Evolutionary conservation across 768 basidiomycete genomes (phyloP).

Genomic region (Russula olivacea): DNA sequence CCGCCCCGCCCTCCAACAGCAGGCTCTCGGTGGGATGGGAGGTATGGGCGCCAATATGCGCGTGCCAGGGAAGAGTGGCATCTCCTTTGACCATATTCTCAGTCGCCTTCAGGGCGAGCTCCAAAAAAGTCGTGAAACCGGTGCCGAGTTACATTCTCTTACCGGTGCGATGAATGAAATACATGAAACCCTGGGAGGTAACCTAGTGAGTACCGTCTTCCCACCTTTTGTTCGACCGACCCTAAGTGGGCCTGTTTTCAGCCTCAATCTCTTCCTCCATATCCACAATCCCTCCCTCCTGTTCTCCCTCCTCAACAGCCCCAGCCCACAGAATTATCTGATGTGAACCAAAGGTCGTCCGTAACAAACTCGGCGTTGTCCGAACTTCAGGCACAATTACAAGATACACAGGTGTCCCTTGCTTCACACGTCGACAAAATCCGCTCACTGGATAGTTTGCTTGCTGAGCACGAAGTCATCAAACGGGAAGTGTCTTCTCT

Average conservation of each 20-base stretch:
- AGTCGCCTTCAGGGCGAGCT: constrained; percentile 86
- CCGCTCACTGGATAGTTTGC: constrained; percentile 70
- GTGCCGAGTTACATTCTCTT: constrained; percentile 73
- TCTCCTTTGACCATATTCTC: constrained; percentile 90
- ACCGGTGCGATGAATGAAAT: constrained; percentile 83
- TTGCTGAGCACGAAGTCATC: constrained; percentile 80
- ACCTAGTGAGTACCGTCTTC: constrained; percentile 47
- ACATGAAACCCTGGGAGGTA: constrained; percentile 83
- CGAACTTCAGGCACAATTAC: constrained; percentile 76
- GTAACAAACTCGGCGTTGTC: constrained; percentile 38
- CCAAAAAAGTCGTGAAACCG: constrained; percentile 93
- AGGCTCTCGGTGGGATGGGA: constrained; percentile 63
- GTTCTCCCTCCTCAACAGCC: constrained; percentile 38
- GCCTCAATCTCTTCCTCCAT: constrained; percentile 58
- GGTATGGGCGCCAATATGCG: constrained; percentile 70
- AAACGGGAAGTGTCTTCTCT: constrained; percentile 71
- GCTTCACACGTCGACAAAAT: constrained; percentile 78
- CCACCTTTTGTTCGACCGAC: neutral
- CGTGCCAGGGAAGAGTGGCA: constrained; percentile 73
- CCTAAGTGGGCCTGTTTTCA: constrained; percentile 28
- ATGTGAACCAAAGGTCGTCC: constrained; percentile 19
- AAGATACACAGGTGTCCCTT: constrained; percentile 76
- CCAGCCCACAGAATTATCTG: constrained; percentile 28
- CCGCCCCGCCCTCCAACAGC: constrained; percentile 51
- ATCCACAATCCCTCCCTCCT: constrained; percentile 60